phyloP scores from a whole-genome alignment of 106 monocot genomes.

The Dioscorea zingiberensis region DNA sequence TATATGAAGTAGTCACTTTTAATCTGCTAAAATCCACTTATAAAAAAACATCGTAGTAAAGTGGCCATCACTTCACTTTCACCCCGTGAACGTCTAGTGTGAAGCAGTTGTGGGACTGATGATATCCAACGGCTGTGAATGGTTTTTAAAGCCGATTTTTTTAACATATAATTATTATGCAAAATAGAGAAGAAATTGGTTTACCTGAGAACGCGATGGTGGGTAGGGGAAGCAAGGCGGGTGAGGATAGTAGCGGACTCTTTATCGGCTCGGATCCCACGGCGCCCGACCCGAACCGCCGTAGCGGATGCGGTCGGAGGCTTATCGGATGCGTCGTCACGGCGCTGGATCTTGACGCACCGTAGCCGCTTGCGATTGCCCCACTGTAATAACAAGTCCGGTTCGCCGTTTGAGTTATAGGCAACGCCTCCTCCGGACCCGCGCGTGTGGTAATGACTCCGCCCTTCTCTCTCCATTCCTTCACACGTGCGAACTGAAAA shows the following conservation, averaged over 20 bases:
- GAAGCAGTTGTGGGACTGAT: too few relatives aligned
- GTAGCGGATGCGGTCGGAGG: slow-evolving; percentile 1
- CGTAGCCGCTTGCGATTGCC: slow-evolving; percentile 62
- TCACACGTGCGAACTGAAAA: neutral
- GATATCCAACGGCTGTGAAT: too few relatives aligned
- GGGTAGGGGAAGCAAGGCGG: slow-evolving; percentile 10
- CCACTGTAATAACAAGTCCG: slow-evolving; percentile 53
- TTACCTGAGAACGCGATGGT: slow-evolving; percentile 31
- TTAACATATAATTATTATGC: too few relatives aligned
- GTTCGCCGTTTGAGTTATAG: neutral
- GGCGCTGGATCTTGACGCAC: slow-evolving; percentile 48
- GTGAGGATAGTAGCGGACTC: slow-evolving; percentile 6
- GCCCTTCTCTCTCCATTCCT: slow-evolving; percentile 15
- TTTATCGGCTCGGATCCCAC: slow-evolving; percentile 15
- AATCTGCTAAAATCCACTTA: too few relatives aligned
- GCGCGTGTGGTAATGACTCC: slow-evolving; percentile 36
- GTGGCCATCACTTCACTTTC: too few relatives aligned
- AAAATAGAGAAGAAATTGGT: too few relatives aligned
- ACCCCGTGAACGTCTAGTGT: too few relatives aligned
- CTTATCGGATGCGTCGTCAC: slow-evolving; percentile 1
- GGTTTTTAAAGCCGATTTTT: too few relatives aligned
- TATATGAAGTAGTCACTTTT: too few relatives aligned
- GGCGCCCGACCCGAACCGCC: neutral
- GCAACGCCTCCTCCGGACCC: slow-evolving; percentile 1
- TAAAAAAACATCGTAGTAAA: too few relatives aligned